phyloP scores from a whole-genome alignment of 495 filamentous ascomycete species.

The Hypoxylon lienhwacheense region DNA sequence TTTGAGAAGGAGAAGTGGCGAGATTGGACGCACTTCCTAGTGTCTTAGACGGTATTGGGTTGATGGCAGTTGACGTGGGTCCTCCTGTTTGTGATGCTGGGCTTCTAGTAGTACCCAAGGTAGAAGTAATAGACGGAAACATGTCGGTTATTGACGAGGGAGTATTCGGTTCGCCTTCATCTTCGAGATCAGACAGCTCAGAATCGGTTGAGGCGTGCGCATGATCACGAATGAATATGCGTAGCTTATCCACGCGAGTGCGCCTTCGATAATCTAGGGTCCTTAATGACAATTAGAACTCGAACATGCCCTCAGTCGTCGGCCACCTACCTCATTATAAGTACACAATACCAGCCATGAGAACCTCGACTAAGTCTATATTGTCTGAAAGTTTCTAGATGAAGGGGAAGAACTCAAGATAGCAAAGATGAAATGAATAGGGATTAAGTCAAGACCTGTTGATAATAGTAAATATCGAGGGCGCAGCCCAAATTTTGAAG shows the following conservation, averaged over 20 bases:
- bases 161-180: slow-evolving; percentile 19
- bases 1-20: background rate
- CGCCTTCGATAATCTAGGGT: slow-evolving; percentile 19
- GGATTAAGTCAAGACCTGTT: slow-evolving; percentile 27
- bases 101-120: too few relatives aligned
- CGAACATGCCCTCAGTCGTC: background rate
- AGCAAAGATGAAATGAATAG: slow-evolving; percentile 14
- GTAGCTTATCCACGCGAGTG: slow-evolving; percentile 19
- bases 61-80: background rate
- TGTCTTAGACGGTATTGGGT: background rate
- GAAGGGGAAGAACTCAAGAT: slow-evolving; percentile 12
- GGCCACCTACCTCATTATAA: slow-evolving; percentile 24
- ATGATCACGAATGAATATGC: slow-evolving; percentile 23
- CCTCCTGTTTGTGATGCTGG: background rate
- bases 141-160: slow-evolving; percentile 19
- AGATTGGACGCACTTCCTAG: slow-evolving; percentile 1
- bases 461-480: slow-evolving; percentile 23
- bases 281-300: slow-evolving; percentile 8
- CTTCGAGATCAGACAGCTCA: slow-evolving; percentile 16
- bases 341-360: slow-evolving; percentile 20
- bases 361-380: slow-evolving; percentile 12
- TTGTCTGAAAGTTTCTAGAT: slow-evolving; percentile 6
- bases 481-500: slow-evolving; percentile 27
- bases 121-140: slow-evolving; percentile 5
- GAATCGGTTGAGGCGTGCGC: background rate